These are phyloP conservation scores for Chrysanthemum seticuspe DNA, from an alignment of 129 eudicot genomes.

Conservation along the genomic window DNA sequence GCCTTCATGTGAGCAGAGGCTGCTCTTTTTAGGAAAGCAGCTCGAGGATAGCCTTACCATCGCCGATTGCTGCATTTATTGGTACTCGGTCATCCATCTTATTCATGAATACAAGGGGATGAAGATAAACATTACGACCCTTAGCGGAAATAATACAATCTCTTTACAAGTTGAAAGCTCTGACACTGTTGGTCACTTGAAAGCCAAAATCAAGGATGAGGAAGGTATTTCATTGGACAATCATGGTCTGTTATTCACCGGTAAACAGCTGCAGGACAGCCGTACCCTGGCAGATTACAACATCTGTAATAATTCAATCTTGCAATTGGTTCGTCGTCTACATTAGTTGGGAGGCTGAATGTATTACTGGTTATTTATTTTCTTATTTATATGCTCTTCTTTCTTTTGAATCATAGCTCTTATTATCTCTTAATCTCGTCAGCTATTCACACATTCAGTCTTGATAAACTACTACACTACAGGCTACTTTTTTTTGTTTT, in stretches of 20 bases:
- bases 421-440: too few relatives aligned
- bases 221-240: slow-evolving; percentile 1
- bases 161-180: slow-evolving; percentile 16
- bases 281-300: slow-evolving; percentile 15
- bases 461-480: too few relatives aligned
- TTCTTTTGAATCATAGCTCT: too few relatives aligned
- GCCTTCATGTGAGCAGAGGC: not conserved
- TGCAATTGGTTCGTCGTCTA: slow-evolving; percentile 2
- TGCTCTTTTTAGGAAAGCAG: too few relatives aligned
- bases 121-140: not conserved
- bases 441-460: too few relatives aligned
- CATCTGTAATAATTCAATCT: slow-evolving; percentile 10
- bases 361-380: too few relatives aligned
- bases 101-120: too few relatives aligned
- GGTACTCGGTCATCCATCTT: slow-evolving; percentile 10
- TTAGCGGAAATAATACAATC: slow-evolving; percentile 12
- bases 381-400: too few relatives aligned
- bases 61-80: slow-evolving; percentile 18
- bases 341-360: too few relatives aligned
- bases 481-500: too few relatives aligned
- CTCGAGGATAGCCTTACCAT: not conserved
- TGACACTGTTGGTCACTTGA: not conserved
- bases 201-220: not conserved
- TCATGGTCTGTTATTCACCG: not conserved
- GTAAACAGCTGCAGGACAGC: slow-evolving; percentile 10